phyloP scores from a whole-genome alignment of 345 rosid species.

The Microcos paniculata region DNA sequence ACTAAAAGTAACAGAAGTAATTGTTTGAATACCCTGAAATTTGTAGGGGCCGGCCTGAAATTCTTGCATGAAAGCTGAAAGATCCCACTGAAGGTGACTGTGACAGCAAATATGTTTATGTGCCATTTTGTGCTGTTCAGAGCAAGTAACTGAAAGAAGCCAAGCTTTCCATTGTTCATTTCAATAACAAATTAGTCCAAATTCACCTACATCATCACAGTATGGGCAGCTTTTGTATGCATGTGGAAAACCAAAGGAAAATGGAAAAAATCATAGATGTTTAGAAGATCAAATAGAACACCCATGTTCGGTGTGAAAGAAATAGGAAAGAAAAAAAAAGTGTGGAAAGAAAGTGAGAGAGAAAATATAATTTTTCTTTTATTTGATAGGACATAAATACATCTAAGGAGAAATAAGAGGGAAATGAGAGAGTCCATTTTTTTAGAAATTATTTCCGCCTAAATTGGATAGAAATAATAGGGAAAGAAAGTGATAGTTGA shows the following conservation, averaged over 20 bases:
- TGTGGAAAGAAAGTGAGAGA: no score
- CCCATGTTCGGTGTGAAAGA: no score
- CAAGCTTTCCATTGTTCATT: neutral
- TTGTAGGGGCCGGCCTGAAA: neutral
- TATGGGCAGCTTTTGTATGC: conserved; percentile 24
- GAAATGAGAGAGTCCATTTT: no score
- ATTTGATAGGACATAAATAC: no score
- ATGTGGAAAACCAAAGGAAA: neutral
- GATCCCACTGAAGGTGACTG: neutral
- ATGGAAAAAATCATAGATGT: neutral
- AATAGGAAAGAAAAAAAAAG: no score
- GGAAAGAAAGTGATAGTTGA: no score
- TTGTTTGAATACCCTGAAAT: neutral
- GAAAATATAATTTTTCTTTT: no score
- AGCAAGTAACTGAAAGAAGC: neutral
- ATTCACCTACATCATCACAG: neutral
- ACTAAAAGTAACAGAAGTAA: neutral
- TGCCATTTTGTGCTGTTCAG: neutral
- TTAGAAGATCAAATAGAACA: no score
- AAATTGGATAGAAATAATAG: no score
- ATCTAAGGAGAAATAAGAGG: no score
- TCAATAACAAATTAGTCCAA: neutral
- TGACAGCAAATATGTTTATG: neutral
- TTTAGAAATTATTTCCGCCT: no score
- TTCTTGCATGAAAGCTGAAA: neutral